phyloP scores from a whole-genome alignment of 306 rosid species.

The Inga leiocalycina region DNA sequence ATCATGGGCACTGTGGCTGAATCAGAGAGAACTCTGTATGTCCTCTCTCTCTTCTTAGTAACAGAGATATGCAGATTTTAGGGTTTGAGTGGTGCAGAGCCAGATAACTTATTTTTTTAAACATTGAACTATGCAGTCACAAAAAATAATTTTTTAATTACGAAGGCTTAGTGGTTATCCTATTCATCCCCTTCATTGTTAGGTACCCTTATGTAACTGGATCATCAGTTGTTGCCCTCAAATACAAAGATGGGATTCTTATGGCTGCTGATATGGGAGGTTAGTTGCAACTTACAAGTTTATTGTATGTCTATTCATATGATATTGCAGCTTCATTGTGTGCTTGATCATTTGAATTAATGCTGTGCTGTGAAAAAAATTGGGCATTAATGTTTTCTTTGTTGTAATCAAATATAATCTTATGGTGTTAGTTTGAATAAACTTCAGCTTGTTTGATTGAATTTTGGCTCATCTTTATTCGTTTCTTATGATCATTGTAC shows the following conservation, averaged over 20 bases:
- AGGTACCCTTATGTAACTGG: conserved; percentile 67
- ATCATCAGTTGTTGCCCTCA: neutral
- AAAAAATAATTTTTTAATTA: too few relatives aligned
- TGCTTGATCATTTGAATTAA: neutral
- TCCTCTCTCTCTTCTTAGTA: neutral
- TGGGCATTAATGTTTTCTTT: neutral
- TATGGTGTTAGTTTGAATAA: neutral
- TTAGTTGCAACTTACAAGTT: conserved; percentile 31
- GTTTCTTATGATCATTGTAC: neutral
- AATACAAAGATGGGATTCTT: neutral
- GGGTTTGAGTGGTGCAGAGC: neutral
- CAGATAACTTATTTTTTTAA: neutral
- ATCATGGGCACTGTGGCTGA: conserved; percentile 43
- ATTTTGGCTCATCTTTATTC: neutral
- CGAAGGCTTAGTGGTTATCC: too few relatives aligned
- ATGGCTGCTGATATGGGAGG: conserved; percentile 28
- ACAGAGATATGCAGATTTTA: neutral
- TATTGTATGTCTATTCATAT: neutral
- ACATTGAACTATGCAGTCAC: neutral
- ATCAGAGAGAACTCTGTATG: conserved; percentile 66
- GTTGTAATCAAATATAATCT: neutral
- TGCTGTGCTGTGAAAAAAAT: neutral
- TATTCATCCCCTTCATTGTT: neutral
- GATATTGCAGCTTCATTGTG: neutral
- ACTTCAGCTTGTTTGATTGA: conserved; percentile 17